Evolutionary conservation across 768 basidiomycete species (phyloP), one percentile per base, ranked within the genome.

Genomic region (Clathrus columnatus): DNA sequence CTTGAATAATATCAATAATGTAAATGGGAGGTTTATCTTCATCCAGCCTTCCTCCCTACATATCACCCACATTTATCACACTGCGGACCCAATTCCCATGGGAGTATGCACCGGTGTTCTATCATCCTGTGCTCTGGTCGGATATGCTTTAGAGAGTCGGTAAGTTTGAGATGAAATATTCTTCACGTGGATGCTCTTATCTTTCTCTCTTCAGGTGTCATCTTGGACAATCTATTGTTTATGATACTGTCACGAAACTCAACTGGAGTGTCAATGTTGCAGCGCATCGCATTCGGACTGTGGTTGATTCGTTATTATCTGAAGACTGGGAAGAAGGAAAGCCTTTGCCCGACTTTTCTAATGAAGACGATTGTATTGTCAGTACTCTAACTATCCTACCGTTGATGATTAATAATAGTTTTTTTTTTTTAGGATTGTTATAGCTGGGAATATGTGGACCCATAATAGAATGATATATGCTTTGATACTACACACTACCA

Each of bases 61-160:
- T 59, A 74, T 95, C 42, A 92, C 86, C 0, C 91, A 97, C 63
- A 75, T 97, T 7, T 95, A 88, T 63, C 87, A 97, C 65, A 97
- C 87, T 0, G 94, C 86, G 20, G 95, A 98, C 74, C 94, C 94
- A 0, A 89, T 97, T 30, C 80, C 94, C 2, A 87, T 88, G 80
- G 89, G 88, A 1, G 76, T 76, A 0, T 93, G 91, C 63, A 92
- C 73, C 11, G 91, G 91, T 11, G 73, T 87, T 0, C 72, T 78
- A 7, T 93, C 87, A 0, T 69, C 78, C 0, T 99, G 95, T 67
- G 81, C 84, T 16, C 77, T 89, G 29, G 91, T 73, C 0, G 94
- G 95, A 0, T 94, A 88, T 63, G 95, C 91, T 0, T 71, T 93
- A 69, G 91, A 93, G 70, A 79, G 83, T 2, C 75, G 72, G 75